phyloP scores from a whole-genome alignment of 768 basidiomycete species.

The Lactarius evosmus region DNA sequence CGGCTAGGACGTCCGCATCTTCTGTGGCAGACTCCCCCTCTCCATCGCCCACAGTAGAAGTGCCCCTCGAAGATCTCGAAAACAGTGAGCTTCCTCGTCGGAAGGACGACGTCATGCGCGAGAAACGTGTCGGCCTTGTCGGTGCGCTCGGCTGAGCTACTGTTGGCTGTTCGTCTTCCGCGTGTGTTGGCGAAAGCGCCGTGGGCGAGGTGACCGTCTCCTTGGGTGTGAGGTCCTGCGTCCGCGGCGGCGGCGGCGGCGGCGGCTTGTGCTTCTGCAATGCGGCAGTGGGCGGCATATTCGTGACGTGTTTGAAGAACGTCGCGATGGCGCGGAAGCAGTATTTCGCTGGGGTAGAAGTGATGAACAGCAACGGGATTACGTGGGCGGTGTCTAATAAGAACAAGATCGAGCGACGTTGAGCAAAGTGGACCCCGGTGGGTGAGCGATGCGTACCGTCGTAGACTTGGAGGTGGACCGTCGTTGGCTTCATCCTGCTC shows the following conservation, averaged over 20 bases:
- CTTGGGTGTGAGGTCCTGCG: neutral
- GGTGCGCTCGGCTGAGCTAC: neutral
- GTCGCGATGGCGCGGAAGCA: conserved; percentile 78
- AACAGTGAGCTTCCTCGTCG: neutral
- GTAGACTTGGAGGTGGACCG: conserved; percentile 90
- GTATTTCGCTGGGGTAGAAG: conserved; percentile 73
- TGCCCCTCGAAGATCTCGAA: neutral
- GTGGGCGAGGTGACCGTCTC: neutral
- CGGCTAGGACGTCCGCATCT: conserved; percentile 42
- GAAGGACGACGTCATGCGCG: neutral
- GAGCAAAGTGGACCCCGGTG: conserved; percentile 7
- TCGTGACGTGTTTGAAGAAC: conserved; percentile 67
- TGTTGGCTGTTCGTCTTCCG: neutral
- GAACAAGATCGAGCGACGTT: neutral
- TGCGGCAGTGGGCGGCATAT: conserved; percentile 36
- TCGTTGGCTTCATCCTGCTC: conserved; percentile 52
- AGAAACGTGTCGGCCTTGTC: neutral
- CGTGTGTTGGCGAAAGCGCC: neutral
- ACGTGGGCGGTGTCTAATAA: conserved; percentile 66
- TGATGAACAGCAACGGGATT: conserved; percentile 66
- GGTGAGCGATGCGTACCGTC: conserved; percentile 51
- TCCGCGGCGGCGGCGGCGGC: neutral
- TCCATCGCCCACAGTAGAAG: conserved; percentile 9
- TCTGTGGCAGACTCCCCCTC: conserved; percentile 15
- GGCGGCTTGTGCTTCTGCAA: neutral